These are phyloP conservation scores for Penicillium hordei DNA, from an alignment of 2,329 filamentous ascomycete species.

Conservation along the genomic window DNA sequence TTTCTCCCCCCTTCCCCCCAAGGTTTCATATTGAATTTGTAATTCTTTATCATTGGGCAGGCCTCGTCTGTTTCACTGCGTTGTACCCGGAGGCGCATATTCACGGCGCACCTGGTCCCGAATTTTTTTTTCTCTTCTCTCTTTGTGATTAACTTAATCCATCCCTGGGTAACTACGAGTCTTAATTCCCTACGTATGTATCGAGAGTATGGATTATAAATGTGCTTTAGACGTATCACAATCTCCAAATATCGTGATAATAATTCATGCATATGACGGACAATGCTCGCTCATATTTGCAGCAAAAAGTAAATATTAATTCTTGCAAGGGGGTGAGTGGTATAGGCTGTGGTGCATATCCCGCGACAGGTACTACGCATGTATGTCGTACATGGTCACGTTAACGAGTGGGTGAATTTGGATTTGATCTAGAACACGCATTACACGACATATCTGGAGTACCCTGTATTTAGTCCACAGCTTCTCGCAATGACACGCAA, in stretches of 20 bases:
- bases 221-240: neutral
- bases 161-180: conserved; percentile 13
- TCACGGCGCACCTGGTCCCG: conserved; percentile 14
- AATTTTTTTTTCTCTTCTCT: conserved; percentile 3
- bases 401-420: neutral
- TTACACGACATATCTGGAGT: neutral
- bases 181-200: neutral
- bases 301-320: neutral
- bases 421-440: neutral
- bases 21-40: conserved; percentile 17
- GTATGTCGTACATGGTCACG: too few species aligned
- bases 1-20: neutral
- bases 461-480: neutral
- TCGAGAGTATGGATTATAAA: neutral
- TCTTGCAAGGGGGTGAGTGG: neutral
- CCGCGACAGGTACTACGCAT: neutral
- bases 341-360: neutral
- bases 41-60: conserved; percentile 13
- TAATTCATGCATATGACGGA: neutral
- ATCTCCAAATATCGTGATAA: neutral
- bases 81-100: conserved; percentile 14
- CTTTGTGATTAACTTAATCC: conserved; percentile 16
- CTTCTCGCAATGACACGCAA: neutral
- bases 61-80: conserved; percentile 1
- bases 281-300: neutral